Percentiles rank a stretch among this genome's conserved stretches.
Evolutionary conservation across 768 basidiomycete genomes (phyloP).

Genomic region (Leccinum obscurum): DNA sequence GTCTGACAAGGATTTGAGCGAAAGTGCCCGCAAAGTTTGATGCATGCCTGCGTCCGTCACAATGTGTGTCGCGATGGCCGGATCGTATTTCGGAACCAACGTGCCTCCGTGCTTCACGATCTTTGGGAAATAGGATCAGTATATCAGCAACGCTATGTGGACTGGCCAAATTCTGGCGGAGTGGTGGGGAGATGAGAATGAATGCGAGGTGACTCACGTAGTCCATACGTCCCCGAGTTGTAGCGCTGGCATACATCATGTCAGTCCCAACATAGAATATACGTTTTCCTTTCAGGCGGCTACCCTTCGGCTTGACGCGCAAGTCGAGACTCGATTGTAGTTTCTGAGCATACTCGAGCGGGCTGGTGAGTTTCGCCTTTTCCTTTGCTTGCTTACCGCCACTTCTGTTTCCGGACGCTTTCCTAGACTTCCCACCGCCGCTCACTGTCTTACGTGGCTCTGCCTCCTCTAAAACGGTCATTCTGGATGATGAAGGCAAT

Average conservation of each 20-base stretch:
- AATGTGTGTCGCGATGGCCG: constrained; percentile 61
- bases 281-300: constrained; percentile 50
- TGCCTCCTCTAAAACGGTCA: neutral
- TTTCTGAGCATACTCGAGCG: constrained; percentile 54
- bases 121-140: constrained; percentile 37
- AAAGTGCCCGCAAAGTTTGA: constrained; percentile 40
- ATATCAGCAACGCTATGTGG: neutral
- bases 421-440: constrained; percentile 18
- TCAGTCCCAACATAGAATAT: constrained; percentile 65
- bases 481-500: constrained; percentile 1
- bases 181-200: neutral
- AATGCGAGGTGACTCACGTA: constrained; percentile 44
- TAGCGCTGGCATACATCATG: constrained; percentile 48
- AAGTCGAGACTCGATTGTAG: constrained; percentile 37
- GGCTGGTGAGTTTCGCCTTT: constrained; percentile 44
- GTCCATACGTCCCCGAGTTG: constrained; percentile 59
- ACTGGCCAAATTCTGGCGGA: neutral
- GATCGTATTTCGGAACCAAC: constrained; percentile 58
- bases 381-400: constrained; percentile 37
- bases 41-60: constrained; percentile 46
- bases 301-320: constrained; percentile 20
- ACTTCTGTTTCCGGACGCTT: constrained; percentile 3
- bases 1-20: constrained; percentile 49
- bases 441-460: constrained; percentile 24
- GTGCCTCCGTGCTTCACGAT: constrained; percentile 64